Conservation (phyloP, 345 rosid genomes). For the Camelina sativa region DNA sequence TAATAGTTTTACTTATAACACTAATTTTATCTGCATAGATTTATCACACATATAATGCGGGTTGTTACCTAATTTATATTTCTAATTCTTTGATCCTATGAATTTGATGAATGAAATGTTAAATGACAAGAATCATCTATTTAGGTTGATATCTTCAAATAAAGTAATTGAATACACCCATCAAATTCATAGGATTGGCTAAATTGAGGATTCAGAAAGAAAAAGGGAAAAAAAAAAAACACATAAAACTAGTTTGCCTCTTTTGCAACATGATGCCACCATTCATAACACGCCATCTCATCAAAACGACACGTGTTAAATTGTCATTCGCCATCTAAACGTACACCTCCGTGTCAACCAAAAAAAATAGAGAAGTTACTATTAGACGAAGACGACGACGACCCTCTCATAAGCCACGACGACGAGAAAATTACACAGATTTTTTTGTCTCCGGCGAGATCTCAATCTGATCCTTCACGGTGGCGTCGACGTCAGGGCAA, state of each 20-base stretch:
- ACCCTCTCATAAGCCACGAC: background rate
- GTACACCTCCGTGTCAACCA: background rate
- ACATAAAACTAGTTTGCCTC: background rate
- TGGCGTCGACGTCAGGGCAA: slow-evolving; percentile 89
- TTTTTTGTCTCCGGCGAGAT: slow-evolving; percentile 37
- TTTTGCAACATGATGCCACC: background rate
- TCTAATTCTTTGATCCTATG: too few species aligned
- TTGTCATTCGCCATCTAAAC: background rate
- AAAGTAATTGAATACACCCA: too few species aligned
- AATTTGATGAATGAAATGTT: too few species aligned
- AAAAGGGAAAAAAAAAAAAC: too few species aligned
- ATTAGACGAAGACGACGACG: background rate
- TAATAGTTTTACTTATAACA: too few species aligned
- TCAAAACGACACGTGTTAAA: background rate
- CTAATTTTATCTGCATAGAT: too few species aligned
- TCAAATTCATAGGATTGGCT: too few species aligned
- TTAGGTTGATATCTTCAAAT: too few species aligned
- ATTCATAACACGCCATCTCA: slow-evolving; percentile 23
- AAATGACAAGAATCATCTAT: too few species aligned
- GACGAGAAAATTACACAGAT: background rate
- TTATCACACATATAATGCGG: too few species aligned
- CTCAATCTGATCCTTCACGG: slow-evolving; percentile 52
- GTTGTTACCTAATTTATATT: too few species aligned
- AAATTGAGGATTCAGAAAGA: too few species aligned
- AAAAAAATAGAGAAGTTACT: background rate